Evolutionary conservation across 164 flowering plant species (phyloP), one percentile per base, ranked within the genome.

Genomic region (Dillenia turbinata): DNA sequence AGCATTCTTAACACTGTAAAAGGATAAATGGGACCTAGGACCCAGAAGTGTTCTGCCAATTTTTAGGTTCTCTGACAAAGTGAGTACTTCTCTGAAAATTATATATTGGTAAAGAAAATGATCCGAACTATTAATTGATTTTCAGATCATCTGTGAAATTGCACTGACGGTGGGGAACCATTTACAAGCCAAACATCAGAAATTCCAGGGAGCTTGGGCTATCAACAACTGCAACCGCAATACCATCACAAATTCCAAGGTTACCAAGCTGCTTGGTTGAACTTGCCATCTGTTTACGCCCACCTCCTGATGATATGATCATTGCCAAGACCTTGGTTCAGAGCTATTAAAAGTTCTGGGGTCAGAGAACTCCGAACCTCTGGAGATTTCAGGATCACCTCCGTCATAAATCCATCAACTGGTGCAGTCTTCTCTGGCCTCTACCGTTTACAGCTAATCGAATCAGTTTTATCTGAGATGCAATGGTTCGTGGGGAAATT

Each of bases 131-230:
- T 24, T 47, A 24, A 26, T 57, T 54, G 65, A 12, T 49, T 56
- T 17, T 47, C 71, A 92, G 97, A 66, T 87, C 62, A 72, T 89
- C 56, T 81, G 83, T 60, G 85, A 88, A 45, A 81, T 87, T 10
- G 45, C 81, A 54, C 63, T 79, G 76, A 69, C 82, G 69, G 65
- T 81, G 64, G 88, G 77, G 47, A 71, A 71, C 24, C 74, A 72
- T 60, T 52, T 87, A 63, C 86, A 88, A 2, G 46, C 65, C 67
- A 67, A 81, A 52, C 63, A 71, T 67, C 78, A 72, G 65, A 76
- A 80, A 46, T 59, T 58, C 44, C 77, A 75, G 78, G 94, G 88
- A 71, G 69, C 62, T 13, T 86, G 90, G 96, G 82, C 79, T 22
- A 40, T 57, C 64, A 26, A 50, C 56, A 67, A 82, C 55, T 87